A percentile compares a stretch with the other conserved stretches of the same genome.
Evolutionary conservation across 1,284 basidiomycete species (phyloP).

Genomic region (Hypsizygus ulmarius): DNA sequence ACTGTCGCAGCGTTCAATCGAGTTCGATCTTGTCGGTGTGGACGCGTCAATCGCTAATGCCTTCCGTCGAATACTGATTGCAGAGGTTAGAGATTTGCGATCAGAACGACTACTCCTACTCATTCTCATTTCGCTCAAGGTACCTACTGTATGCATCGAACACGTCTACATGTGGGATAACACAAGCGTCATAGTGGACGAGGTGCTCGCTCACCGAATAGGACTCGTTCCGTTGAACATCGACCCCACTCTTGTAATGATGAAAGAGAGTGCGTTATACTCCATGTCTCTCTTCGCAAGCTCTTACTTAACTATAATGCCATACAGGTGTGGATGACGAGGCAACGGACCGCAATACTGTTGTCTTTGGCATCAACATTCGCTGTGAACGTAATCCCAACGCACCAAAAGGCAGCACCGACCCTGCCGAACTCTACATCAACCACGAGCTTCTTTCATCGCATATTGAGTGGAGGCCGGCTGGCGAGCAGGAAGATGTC

Average conservation of each 20-base stretch:
- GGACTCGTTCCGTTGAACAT: conserved; percentile 90
- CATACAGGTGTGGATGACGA: conserved; percentile 43
- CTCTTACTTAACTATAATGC: neutral
- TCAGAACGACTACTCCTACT: neutral
- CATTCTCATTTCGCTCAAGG: conserved; percentile 43
- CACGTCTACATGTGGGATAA: conserved; percentile 91
- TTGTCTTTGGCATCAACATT: conserved; percentile 83
- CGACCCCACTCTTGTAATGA: conserved; percentile 69
- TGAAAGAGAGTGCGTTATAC: conserved; percentile 37
- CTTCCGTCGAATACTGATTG: conserved; percentile 88
- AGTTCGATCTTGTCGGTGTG: conserved; percentile 95
- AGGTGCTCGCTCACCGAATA: conserved; percentile 88
- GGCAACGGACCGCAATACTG: conserved; percentile 87
- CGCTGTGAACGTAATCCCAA: conserved; percentile 66
- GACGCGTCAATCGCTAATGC: conserved; percentile 98
- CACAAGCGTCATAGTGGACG: conserved; percentile 92
- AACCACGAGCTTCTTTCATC: conserved; percentile 78
- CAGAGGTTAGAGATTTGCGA: conserved; percentile 65
- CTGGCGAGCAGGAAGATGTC: conserved; percentile 76
- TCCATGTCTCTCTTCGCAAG: neutral
- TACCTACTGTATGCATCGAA: conserved; percentile 93
- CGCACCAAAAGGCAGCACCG: conserved; percentile 50
- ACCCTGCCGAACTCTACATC: conserved; percentile 66
- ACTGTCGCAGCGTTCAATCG: conserved; percentile 74
- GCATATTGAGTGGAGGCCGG: conserved; percentile 80